Conservation (phyloP, 495 filamentous ascomycete species). For the Patellaria atrata region DNA sequence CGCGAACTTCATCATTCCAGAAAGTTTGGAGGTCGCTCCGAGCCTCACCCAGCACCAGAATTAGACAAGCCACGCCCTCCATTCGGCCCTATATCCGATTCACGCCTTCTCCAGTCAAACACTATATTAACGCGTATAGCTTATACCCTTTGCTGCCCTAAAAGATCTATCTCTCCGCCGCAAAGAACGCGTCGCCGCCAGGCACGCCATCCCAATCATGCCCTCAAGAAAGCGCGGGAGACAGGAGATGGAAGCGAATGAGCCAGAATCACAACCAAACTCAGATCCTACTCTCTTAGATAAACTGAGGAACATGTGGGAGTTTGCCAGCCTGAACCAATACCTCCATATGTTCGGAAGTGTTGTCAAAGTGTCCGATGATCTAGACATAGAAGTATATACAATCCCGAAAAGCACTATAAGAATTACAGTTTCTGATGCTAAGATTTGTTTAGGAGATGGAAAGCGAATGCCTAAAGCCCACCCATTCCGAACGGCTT, state of each 20-base stretch:
- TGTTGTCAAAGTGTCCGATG: conserved; percentile 74
- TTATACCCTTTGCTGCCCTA: too few relatives aligned
- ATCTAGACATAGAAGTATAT: conserved; percentile 69
- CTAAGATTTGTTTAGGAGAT: conserved; percentile 49
- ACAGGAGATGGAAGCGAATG: conserved; percentile 45
- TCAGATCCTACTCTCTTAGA: conserved; percentile 43
- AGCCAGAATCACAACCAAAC: conserved; percentile 30
- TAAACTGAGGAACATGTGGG: conserved; percentile 75
- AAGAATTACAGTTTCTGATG: too few relatives aligned
- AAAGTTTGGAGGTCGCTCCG: too few relatives aligned
- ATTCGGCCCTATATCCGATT: too few relatives aligned
- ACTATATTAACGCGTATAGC: too few relatives aligned
- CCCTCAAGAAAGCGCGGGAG: conserved; percentile 53
- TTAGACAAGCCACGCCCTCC: too few relatives aligned
- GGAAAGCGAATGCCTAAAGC: conserved; percentile 74
- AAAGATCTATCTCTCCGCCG: background rate
- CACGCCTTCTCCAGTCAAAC: too few relatives aligned
- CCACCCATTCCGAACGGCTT: conserved; percentile 53
- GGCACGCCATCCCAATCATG: conserved; percentile 29
- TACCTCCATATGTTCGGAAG: conserved; percentile 83
- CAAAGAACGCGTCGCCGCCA: conserved; percentile 16
- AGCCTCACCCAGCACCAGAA: too few relatives aligned
- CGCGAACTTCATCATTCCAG: too few relatives aligned
- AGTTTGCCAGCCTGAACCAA: conserved; percentile 89
- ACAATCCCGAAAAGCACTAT: conserved; percentile 3